Conservation (phyloP, 257 asterid genomes). For the Solanum virginianum region DNA sequence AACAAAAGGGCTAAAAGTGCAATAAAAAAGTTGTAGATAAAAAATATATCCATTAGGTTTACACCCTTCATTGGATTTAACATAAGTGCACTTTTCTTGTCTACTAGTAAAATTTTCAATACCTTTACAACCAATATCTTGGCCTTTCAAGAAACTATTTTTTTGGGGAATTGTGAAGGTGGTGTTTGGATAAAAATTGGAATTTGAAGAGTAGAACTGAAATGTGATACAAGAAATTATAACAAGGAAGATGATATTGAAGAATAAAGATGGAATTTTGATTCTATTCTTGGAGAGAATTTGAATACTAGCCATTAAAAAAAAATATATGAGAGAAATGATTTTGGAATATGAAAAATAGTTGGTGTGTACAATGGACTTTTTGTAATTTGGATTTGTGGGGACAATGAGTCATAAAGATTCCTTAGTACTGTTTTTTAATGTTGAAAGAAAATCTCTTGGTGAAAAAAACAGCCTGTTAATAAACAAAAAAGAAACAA, state of each 20-base stretch:
- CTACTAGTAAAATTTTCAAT: neutral
- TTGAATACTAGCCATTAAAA: neutral
- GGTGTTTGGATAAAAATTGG: neutral
- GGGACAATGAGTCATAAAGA: neutral
- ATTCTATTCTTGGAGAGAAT: neutral
- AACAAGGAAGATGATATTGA: neutral
- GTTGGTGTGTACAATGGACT: neutral
- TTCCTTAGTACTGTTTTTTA: neutral
- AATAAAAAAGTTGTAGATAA: conserved; percentile 19
- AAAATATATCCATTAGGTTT: conserved; percentile 15
- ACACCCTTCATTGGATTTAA: conserved; percentile 14
- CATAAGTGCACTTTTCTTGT: conserved; percentile 11
- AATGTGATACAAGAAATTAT: neutral
- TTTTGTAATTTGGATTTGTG: neutral
- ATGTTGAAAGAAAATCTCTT: neutral
- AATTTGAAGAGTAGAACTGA: neutral
- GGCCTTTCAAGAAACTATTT: neutral
- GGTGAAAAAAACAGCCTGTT: neutral
- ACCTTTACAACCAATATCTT: conserved; percentile 8
- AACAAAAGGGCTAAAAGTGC: conserved; percentile 13
- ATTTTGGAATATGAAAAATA: neutral
- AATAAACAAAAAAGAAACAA: neutral
- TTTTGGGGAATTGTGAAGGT: neutral
- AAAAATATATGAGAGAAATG: neutral
- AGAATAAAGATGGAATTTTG: neutral